Percentiles rank a stretch among this genome's conserved stretches.
Evolutionary conservation across 192 early-diverging fungal genomes (phyloP).

Genomic region (Helicostylum pulchrum): DNA sequence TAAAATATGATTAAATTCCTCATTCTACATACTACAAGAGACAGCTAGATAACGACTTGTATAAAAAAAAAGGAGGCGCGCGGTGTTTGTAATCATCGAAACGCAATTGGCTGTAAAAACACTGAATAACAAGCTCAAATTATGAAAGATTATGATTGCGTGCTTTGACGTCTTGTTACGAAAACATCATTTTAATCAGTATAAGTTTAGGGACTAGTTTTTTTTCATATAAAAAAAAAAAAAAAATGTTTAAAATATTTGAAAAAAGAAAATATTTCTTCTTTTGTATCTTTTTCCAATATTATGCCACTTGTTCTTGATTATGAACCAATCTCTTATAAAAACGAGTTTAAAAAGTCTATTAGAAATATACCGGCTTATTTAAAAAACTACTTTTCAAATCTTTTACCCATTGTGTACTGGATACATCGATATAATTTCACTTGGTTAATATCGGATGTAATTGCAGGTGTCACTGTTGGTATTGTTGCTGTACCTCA

Average conservation of each 20-base stretch:
- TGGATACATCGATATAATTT: constrained; percentile 34
- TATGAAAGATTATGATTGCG: constrained; percentile 5
- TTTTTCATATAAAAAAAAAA: background rate
- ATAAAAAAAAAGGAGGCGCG: too few relatives aligned
- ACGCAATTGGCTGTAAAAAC: too few relatives aligned
- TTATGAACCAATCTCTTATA: constrained; percentile 20
- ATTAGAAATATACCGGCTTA: constrained; percentile 18
- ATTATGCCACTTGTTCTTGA: constrained; percentile 20
- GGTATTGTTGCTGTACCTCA: constrained; percentile 76
- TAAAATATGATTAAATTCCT: too few relatives aligned
- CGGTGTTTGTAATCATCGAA: too few relatives aligned
- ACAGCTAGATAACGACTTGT: too few relatives aligned
- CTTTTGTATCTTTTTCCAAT: background rate
- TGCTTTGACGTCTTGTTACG: constrained; percentile 22
- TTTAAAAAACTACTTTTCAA: constrained; percentile 19
- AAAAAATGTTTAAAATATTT: background rate
- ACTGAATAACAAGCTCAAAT: constrained; percentile 12
- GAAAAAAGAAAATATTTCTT: background rate
- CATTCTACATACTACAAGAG: too few relatives aligned
- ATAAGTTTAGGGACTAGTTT: background rate
- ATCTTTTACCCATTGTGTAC: constrained; percentile 25
- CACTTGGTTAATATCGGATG: constrained; percentile 42
- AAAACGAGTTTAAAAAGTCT: constrained; percentile 12
- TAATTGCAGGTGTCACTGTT: constrained; percentile 72
- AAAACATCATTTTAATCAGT: constrained; percentile 14